Percentiles rank a stretch among this genome's conserved stretches.
These are phyloP conservation scores for Myriosclerotinia scirpicola DNA, from an alignment of 2,329 filamentous ascomycete species.

Conservation along the genomic window DNA sequence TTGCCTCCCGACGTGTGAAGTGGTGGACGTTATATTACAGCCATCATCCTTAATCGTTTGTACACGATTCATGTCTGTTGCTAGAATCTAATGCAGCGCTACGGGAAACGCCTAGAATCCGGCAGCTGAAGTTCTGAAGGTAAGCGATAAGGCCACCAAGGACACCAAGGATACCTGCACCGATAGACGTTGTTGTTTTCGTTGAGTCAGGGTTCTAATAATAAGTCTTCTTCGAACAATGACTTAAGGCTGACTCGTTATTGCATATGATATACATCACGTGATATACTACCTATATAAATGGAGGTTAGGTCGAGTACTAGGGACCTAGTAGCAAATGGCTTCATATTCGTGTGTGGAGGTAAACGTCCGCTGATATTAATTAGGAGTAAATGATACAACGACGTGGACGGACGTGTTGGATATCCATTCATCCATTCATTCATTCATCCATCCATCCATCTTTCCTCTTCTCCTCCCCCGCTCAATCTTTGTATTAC, in stretches of 20 bases:
- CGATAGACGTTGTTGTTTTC: too few relatives aligned
- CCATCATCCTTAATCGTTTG: conserved; percentile 13
- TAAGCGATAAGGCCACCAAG: not conserved
- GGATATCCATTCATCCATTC: too few relatives aligned
- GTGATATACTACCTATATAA: not conserved
- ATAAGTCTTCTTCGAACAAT: not conserved
- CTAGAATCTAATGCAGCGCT: not conserved
- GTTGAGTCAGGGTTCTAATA: not conserved
- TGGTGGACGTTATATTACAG: conserved; percentile 1
- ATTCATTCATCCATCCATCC: too few relatives aligned
- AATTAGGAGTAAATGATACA: too few relatives aligned
- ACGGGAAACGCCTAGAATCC: not conserved
- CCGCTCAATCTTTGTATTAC: too few relatives aligned
- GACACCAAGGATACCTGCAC: not conserved
- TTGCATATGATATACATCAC: not conserved
- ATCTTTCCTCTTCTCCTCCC: too few relatives aligned
- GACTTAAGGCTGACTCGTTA: not conserved
- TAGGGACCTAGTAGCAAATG: too few relatives aligned
- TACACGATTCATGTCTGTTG: conserved; percentile 15
- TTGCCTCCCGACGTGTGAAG: conserved; percentile 1
- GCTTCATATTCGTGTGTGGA: too few relatives aligned
- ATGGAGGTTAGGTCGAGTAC: not conserved
- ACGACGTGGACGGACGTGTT: too few relatives aligned
- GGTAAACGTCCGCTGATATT: too few relatives aligned
- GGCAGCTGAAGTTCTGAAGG: not conserved